Percentiles rank a stretch among this genome's conserved stretches.
These are phyloP conservation scores for Sporobolus alterniflorus DNA, from an alignment of 202 grass and related monocot species.

Conservation along the genomic window DNA sequence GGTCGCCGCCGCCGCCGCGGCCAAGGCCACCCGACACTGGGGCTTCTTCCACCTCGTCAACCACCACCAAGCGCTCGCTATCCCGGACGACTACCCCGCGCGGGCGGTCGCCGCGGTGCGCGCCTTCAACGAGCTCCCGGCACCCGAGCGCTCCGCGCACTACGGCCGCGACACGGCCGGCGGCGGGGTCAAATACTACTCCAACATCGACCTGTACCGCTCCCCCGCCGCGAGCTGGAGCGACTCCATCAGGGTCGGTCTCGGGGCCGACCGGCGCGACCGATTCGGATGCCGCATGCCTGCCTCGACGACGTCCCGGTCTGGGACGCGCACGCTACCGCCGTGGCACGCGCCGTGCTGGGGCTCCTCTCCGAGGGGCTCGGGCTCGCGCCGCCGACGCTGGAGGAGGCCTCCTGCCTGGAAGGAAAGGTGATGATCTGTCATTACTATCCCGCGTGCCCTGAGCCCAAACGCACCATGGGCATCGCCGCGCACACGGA, in stretches of 20 bases:
- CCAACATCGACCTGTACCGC: slow-evolving; percentile 70
- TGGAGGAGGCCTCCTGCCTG: slow-evolving; percentile 50
- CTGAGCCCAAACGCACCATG: slow-evolving; percentile 78
- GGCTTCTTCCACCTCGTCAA: slow-evolving; percentile 84
- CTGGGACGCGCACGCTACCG: slow-evolving; percentile 61
- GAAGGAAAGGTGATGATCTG: slow-evolving; percentile 69
- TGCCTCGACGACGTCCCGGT: slow-evolving; percentile 56
- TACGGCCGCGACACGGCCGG: slow-evolving; percentile 57
- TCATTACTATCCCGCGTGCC: slow-evolving; percentile 94
- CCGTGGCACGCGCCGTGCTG: slow-evolving; percentile 41
- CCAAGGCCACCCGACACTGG: slow-evolving; percentile 54
- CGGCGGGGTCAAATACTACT: slow-evolving; percentile 70
- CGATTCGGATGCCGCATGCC: slow-evolving; percentile 51
- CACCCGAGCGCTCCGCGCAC: slow-evolving; percentile 56
- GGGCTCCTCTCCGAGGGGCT: slow-evolving; percentile 66
- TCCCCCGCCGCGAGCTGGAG: slow-evolving; percentile 82
- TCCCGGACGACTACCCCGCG: slow-evolving; percentile 27
- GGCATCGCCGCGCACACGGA: slow-evolving; percentile 75
- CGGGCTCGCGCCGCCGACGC: slow-evolving; percentile 26
- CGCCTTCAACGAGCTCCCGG: slow-evolving; percentile 70
- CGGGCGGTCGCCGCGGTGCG: slow-evolving; percentile 56
- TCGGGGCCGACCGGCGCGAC: slow-evolving; percentile 31
- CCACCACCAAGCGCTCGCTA: slow-evolving; percentile 17
- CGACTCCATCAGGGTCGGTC: slow-evolving; percentile 61
- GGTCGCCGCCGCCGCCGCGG: slow-evolving; percentile 22